Evolutionary conservation across 345 rosid genomes (phyloP).

Genomic region (Rhodamnia argentea): DNA sequence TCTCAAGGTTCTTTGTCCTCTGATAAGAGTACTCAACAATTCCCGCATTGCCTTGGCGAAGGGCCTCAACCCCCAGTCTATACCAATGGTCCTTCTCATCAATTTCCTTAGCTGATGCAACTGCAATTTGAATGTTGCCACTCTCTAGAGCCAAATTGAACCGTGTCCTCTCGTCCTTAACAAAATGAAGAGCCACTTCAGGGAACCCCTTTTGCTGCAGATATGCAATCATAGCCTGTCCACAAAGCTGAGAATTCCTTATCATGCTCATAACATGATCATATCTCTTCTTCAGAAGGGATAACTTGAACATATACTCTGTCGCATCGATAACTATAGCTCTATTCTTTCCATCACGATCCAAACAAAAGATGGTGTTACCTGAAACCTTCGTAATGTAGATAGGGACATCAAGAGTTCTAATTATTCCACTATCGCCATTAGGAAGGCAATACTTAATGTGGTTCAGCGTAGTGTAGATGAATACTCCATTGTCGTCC

Average conservation of each 20-base stretch:
- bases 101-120: constrained; percentile 92
- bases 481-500: constrained; percentile 93
- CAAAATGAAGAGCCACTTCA: constrained; percentile 97
- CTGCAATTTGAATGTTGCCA: constrained; percentile 91
- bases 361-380: constrained; percentile 65
- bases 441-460: constrained; percentile 91
- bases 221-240: constrained; percentile 95
- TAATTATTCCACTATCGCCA: constrained; percentile 82
- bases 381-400: constrained; percentile 75
- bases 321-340: constrained; percentile 66
- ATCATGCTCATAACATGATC: constrained; percentile 97
- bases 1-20: constrained; percentile 95
- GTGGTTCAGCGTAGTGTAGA: constrained; percentile 81
- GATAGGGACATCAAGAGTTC: constrained; percentile 76
- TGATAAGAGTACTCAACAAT: constrained; percentile 95
- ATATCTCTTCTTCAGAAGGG: constrained; percentile 68
- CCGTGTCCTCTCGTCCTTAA: constrained; percentile 88
- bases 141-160: constrained; percentile 93
- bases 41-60: constrained; percentile 91
- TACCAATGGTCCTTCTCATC: constrained; percentile 96
- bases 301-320: constrained; percentile 80
- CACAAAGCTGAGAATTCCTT: constrained; percentile 86
- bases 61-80: constrained; percentile 92
- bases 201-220: constrained; percentile 96
- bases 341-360: constrained; percentile 78